phyloP scores from a whole-genome alignment of 257 asterid species.

The Ligustrum vulgare region DNA sequence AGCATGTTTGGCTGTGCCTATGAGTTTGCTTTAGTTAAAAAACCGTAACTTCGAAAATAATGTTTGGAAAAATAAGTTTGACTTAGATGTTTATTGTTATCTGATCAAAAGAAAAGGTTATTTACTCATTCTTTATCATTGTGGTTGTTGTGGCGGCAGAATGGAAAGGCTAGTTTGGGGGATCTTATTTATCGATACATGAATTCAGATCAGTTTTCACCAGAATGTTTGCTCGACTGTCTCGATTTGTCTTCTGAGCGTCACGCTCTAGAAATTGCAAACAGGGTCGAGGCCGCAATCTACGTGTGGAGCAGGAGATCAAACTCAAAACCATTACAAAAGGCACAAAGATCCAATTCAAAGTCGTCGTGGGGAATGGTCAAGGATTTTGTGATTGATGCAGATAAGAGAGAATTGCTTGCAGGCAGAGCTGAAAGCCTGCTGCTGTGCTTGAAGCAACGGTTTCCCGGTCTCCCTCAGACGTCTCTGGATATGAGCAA shows the following conservation, averaged over 20 bases:
- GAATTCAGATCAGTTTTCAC: slow-evolving; percentile 59
- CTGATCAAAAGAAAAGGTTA: background rate
- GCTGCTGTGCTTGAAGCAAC: slow-evolving; percentile 57
- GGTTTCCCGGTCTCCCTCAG: slow-evolving; percentile 85
- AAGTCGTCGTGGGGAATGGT: slow-evolving; percentile 81
- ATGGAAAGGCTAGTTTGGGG: slow-evolving; percentile 66
- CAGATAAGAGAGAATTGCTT: slow-evolving; percentile 53
- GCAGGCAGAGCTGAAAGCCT: slow-evolving; percentile 75
- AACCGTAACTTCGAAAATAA: background rate
- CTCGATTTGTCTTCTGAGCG: slow-evolving; percentile 77
- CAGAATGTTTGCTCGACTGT: slow-evolving; percentile 74
- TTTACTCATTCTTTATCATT: slow-evolving; percentile 3
- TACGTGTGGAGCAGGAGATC: slow-evolving; percentile 55
- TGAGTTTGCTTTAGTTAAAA: background rate
- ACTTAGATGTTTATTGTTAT: background rate
- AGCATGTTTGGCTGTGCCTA: background rate
- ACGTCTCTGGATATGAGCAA: slow-evolving; percentile 74
- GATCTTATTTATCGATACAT: slow-evolving; percentile 65
- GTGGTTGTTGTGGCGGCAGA: slow-evolving; percentile 42
- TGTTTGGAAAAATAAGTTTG: background rate
- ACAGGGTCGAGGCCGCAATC: slow-evolving; percentile 67
- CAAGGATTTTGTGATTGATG: slow-evolving; percentile 68
- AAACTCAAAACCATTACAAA: slow-evolving; percentile 41
- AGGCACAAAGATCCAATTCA: slow-evolving; percentile 46
- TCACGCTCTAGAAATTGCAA: slow-evolving; percentile 73